Base-by-base conservation (phyloP, 768 basidiomycete species). In the Kwoniella botswanensis region DNA sequence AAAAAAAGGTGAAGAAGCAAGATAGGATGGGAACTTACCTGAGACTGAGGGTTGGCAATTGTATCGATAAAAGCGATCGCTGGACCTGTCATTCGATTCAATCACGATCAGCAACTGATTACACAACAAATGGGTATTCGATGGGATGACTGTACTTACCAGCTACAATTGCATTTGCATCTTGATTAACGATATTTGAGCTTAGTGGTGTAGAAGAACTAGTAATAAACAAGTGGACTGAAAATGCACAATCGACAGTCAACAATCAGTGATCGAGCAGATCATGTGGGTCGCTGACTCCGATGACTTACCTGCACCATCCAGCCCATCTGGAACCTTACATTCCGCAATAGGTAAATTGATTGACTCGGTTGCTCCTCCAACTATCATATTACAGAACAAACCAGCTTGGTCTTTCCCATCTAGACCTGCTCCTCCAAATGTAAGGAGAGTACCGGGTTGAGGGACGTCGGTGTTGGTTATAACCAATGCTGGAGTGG, bases 321-420 rank as follows among this genome's bases (percentile, higher is more conserved):
- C 65, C 24, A 72, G 21, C 6, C 60, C 65, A 10, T 72, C 71
- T 3, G 78, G 78, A n/a, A 79, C 70, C 18, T 57, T 62, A 57
- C 76, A 79, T 22, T 67, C 54, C 3, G 35, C 55, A 41, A 78
- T 42, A 6, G 77, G 77, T 10, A 78, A 66, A 7, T 43, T 56
- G 56, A 76, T 56, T 5, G 74, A 72, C 17, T 64, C 57, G 2
- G 71, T 67, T 3, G 71, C 69, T 12, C 76, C 72, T 17, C 78
- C 78, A 9, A 70, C 24, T 41, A 76, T 74, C 68, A 79, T 71
- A 63, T 79, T 74, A 68, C 76, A 76, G 68, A 76, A 75, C 4
- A 71, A 53, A 6, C 18, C 53, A 58, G 24, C 52, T 54, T 64
- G 63, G 50, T 75, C 67, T 26, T 66, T 41, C 9, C 58, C 64